Evolutionary conservation across 805 yeast species (phyloP).

Genomic region (Saccharomycopsis amapae): DNA sequence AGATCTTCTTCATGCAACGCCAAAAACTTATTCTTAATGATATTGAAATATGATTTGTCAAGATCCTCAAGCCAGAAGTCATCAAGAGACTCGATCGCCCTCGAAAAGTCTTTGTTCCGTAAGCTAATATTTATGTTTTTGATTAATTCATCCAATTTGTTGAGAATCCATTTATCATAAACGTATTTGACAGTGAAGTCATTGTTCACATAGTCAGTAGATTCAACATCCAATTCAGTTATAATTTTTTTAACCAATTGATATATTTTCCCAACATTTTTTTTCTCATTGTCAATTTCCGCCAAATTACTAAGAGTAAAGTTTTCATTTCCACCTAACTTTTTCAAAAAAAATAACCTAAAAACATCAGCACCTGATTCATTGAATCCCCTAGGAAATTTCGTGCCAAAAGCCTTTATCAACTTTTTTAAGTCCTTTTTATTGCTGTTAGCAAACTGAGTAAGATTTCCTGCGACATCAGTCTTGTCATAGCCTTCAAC

Average conservation of each 20-base stretch:
- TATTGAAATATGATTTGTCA: conserved; percentile 96
- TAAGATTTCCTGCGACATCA: conserved; percentile 68
- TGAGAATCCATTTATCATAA: conserved; percentile 89
- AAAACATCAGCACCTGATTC: conserved; percentile 99
- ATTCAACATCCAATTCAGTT: conserved; percentile 84
- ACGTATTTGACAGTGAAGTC: conserved; percentile 63
- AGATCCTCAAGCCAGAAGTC: conserved; percentile 88
- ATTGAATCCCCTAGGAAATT: conserved; percentile 95
- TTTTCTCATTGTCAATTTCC: conserved; percentile 91
- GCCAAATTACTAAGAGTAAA: conserved; percentile 87
- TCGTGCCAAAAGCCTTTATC: conserved; percentile 71
- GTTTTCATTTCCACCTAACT: not conserved
- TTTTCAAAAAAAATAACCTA: conserved; percentile 46
- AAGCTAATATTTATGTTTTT: conserved; percentile 38
- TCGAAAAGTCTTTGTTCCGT: conserved; percentile 78
- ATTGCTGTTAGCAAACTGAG: conserved; percentile 69
- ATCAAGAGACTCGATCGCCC: conserved; percentile 76
- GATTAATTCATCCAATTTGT: conserved; percentile 66
- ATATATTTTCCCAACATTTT: conserved; percentile 97
- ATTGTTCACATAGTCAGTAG: conserved; percentile 56
- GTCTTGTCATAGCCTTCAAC: conserved; percentile 78
- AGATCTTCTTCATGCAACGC: conserved; percentile 37
- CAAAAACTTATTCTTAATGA: conserved; percentile 83
- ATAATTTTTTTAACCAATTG: conserved; percentile 96
- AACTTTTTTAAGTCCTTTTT: conserved; percentile 84